Conservation (phyloP, 768 basidiomycete genomes). For the Leucogyrophana mollusca region DNA sequence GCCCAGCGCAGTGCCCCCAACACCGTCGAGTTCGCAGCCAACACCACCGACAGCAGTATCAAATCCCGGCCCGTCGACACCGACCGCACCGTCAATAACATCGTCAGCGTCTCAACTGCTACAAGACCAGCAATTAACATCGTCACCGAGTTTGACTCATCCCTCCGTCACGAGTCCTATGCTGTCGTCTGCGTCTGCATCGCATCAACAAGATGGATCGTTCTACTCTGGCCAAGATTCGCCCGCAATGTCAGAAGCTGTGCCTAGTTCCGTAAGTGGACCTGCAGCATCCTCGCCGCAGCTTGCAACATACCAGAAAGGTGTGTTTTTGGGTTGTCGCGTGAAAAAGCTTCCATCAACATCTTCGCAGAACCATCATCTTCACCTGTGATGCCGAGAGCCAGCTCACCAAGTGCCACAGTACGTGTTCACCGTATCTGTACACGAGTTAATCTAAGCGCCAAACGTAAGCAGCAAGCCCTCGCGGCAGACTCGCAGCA, state of each 20-base stretch:
- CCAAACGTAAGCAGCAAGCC: slow-evolving; percentile 33
- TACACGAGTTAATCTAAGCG: slow-evolving; percentile 14
- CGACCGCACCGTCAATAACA: slow-evolving; percentile 37
- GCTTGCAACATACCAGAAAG: slow-evolving; percentile 45
- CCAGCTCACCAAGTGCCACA: slow-evolving; percentile 40
- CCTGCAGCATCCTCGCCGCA: slow-evolving; percentile 62
- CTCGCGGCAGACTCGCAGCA: slow-evolving; percentile 34
- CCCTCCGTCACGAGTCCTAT: slow-evolving; percentile 81
- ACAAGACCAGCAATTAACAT: slow-evolving; percentile 40
- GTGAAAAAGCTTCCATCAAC: slow-evolving; percentile 19
- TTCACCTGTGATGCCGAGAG: slow-evolving; percentile 42
- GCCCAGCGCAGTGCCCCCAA: slow-evolving; percentile 33
- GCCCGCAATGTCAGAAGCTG: slow-evolving; percentile 70
- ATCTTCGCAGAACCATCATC: slow-evolving; percentile 38
- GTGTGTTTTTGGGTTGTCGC: slow-evolving; percentile 31
- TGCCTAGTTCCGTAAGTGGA: slow-evolving; percentile 40
- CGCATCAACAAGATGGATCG: slow-evolving; percentile 65
- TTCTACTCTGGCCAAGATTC: slow-evolving; percentile 73
- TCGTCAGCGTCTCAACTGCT: slow-evolving; percentile 30
- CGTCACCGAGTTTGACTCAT: slow-evolving; percentile 86
- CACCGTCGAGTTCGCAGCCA: slow-evolving; percentile 41
- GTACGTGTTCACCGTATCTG: slow-evolving; percentile 32
- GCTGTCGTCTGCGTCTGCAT: slow-evolving; percentile 66
- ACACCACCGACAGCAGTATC: slow-evolving; percentile 30
- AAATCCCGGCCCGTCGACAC: slow-evolving; percentile 36